A percentile compares a stretch with the other conserved stretches of the same genome.
Conservation (phyloP, 768 basidiomycete genomes). For the Hypholoma sublateritium region DNA sequence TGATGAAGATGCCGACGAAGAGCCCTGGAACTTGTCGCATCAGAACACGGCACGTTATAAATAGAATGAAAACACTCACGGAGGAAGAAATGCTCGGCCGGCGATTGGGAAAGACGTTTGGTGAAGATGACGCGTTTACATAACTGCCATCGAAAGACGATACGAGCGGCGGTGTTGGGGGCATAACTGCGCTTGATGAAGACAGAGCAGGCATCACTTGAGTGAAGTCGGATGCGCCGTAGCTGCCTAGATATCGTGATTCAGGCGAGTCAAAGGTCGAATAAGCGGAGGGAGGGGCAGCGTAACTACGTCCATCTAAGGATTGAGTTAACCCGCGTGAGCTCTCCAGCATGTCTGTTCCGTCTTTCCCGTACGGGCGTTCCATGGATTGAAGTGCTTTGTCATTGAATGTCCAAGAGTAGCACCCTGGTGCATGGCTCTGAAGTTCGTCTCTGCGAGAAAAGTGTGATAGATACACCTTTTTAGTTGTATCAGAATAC, state of each 20-base stretch:
- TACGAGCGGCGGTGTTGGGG: slow-evolving; percentile 16
- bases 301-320: slow-evolving; percentile 12
- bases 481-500: background rate
- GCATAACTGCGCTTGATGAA: slow-evolving; percentile 16
- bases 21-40: slow-evolving; percentile 20
- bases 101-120: slow-evolving; percentile 19
- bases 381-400: slow-evolving; percentile 14
- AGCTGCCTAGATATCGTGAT: slow-evolving; percentile 15
- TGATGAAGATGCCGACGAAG: slow-evolving; percentile 26
- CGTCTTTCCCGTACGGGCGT: slow-evolving; percentile 2
- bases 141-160: slow-evolving; percentile 22
- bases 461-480: background rate
- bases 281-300: slow-evolving; percentile 13
- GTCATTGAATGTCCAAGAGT: slow-evolving; percentile 10
- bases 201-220: slow-evolving; percentile 17
- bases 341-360: background rate
- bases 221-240: slow-evolving; percentile 14
- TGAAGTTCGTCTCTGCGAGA: slow-evolving; percentile 19
- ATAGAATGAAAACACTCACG: slow-evolving; percentile 16
- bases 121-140: slow-evolving; percentile 14
- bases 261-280: slow-evolving; percentile 19
- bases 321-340: slow-evolving; percentile 1
- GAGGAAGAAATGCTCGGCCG: slow-evolving; percentile 21
- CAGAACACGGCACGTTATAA: slow-evolving; percentile 9
- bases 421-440: slow-evolving; percentile 18